Evolutionary conservation across 176 grass and related monocot species (phyloP).

Genomic region (Phyllostachys edulis): DNA sequence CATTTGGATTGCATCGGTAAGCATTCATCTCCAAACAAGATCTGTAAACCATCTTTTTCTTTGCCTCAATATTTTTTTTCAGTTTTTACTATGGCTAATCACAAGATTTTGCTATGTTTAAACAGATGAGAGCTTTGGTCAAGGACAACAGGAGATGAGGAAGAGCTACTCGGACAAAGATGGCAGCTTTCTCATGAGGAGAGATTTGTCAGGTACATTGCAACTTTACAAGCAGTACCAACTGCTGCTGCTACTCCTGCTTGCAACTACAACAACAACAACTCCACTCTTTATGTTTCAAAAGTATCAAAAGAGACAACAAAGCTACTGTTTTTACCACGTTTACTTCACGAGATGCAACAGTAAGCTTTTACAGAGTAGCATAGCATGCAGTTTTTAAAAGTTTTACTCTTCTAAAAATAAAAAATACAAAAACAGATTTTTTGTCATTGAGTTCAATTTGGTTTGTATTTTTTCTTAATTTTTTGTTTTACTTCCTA

Average conservation of each 20-base stretch:
- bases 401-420: background rate
- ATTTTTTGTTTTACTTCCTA: background rate
- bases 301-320: background rate
- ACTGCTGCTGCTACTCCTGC: background rate
- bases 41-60: too few species aligned
- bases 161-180: slow-evolving; percentile 90
- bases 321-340: background rate
- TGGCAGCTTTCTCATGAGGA: slow-evolving; percentile 45
- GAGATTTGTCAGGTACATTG: slow-evolving; percentile 59
- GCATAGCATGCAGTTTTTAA: background rate
- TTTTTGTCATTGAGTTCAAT: background rate
- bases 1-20: too few species aligned
- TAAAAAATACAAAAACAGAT: background rate
- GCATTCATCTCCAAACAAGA: too few species aligned
- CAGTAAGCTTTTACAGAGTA: slow-evolving; percentile 9
- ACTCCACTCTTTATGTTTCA: slow-evolving; percentile 2
- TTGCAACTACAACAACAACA: background rate
- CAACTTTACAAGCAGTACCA: background rate
- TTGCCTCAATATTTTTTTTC: background rate
- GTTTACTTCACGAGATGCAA: slow-evolving; percentile 16
- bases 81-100: background rate
- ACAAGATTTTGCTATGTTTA: background rate
- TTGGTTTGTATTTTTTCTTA: background rate
- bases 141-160: slow-evolving; percentile 37
- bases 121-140: slow-evolving; percentile 36